Percentiles rank a stretch among this genome's conserved stretches.
These are phyloP conservation scores for Pestalotiopsis sp. DNA, from an alignment of 2,329 filamentous ascomycete species.

Conservation along the genomic window DNA sequence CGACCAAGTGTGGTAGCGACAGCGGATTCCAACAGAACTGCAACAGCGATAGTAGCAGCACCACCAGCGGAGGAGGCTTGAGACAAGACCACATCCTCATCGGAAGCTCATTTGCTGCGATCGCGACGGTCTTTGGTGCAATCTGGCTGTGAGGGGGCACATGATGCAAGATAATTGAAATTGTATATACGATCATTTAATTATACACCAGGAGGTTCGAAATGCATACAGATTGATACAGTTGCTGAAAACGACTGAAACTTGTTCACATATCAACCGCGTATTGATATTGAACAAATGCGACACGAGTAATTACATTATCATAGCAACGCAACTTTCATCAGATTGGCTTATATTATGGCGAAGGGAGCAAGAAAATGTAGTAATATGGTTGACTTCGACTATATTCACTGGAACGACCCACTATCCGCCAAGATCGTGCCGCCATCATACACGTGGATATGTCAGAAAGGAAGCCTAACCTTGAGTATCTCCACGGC, in stretches of 20 bases:
- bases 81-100: slow-evolving; percentile 24
- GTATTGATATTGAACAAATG: too few species aligned
- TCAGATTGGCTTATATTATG: too few species aligned
- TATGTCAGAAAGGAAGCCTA: neutral
- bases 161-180: neutral
- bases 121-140: neutral
- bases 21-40: slow-evolving; percentile 33
- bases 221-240: neutral
- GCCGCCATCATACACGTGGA: too few species aligned
- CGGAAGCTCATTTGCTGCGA: neutral
- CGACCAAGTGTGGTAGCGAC: slow-evolving; percentile 19
- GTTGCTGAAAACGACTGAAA: too few species aligned
- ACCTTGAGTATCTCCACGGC: neutral
- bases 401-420: too few species aligned
- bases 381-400: too few species aligned
- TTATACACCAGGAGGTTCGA: neutral
- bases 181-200: neutral
- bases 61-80: slow-evolving; percentile 18
- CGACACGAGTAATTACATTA: too few species aligned
- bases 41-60: slow-evolving; percentile 11
- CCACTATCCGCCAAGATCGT: too few species aligned
- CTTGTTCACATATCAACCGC: too few species aligned
- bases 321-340: too few species aligned
- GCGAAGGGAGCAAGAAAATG: too few species aligned
- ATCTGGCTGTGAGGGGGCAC: neutral